A percentile compares a stretch with the other conserved stretches of the same genome.
These are phyloP conservation scores for Chlamydomonas incerta DNA, from an alignment of 139 green algal genomes.

Conservation along the genomic window DNA sequence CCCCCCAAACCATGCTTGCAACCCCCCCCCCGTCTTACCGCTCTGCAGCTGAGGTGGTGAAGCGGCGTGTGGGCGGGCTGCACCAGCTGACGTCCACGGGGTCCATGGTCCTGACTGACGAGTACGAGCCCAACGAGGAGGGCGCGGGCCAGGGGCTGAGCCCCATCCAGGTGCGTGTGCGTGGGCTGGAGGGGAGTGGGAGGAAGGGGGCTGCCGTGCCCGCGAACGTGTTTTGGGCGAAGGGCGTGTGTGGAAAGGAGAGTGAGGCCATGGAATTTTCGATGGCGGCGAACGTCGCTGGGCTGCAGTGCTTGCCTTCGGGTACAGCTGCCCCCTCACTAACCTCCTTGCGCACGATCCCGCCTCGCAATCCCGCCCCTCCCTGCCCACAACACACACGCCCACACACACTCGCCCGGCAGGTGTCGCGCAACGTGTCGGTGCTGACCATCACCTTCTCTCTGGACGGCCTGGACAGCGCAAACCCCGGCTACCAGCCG, in stretches of 20 bases:
- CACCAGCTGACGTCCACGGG: constrained; percentile 82
- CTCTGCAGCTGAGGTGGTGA: constrained; percentile 86
- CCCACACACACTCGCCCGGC: neutral
- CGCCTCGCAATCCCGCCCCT: too few relatives aligned
- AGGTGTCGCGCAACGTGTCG: constrained; percentile 85
- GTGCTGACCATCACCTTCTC: constrained; percentile 89
- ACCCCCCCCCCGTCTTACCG: too few relatives aligned
- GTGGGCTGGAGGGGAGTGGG: neutral
- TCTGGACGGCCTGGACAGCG: constrained; percentile 69
- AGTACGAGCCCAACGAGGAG: constrained; percentile 86
- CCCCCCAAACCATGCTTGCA: too few relatives aligned
- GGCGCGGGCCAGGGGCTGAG: constrained; percentile 64
- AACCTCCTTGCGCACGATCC: too few relatives aligned
- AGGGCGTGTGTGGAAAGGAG: too few relatives aligned
- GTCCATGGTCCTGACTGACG: constrained; percentile 79
- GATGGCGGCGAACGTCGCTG: too few relatives aligned
- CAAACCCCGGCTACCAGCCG: constrained; percentile 79
- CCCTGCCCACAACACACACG: neutral
- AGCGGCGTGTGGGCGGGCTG: constrained; percentile 84
- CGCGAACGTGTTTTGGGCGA: too few relatives aligned
- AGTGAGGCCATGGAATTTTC: too few relatives aligned
- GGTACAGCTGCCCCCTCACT: too few relatives aligned
- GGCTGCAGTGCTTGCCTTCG: too few relatives aligned
- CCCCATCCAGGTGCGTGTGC: constrained; percentile 27
- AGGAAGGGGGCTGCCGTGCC: too few relatives aligned